Base-by-base conservation (phyloP, 208 protist genomes). In the Acanthamoeba healyi region DNA sequence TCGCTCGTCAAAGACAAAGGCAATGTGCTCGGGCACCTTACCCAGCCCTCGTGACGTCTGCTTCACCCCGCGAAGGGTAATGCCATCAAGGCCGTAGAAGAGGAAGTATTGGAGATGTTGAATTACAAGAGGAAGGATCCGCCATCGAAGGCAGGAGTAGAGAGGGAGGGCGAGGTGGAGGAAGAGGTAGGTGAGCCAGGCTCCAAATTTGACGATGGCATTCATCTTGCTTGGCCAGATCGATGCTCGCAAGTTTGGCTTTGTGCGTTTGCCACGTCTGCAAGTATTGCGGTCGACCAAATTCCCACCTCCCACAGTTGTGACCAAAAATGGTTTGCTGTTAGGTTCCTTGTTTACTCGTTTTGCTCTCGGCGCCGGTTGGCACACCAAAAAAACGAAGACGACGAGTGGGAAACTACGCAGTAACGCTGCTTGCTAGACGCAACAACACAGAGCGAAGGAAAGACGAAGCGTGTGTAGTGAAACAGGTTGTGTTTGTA, bases 11-110 rank as follows among this genome's bases (percentile, higher is more conserved):
- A 81, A 51, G 1, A 81, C 38, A 24, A 81, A 81, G 38, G 40
- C 70, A 29, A 81, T 81, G 70, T 81, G 70, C 32, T 81, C 70
- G 26, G 70, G 70, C 70, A 81, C 70, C 40, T 81, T 81, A 38
- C 70, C 70, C 70, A 81, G 70, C 5, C n/a, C 40, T 12, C 70
- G 70, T 22, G 70, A 40, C 17, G 70, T 49, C 10, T 81, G 70
- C 34, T 51, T 40, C 38, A 81, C 70, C 38, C 70, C 70, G 4
- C 70, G 70, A 0, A 51, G 38, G 38, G 22, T 36, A 38, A 81
- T 81, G 44, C 70, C 70, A n/a, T 81, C 70, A 38, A 49, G 24
- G 36, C 70, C 70, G 38, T 81, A 81, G 38, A 81, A 81, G 70
- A 81, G 70, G 70, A 81, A 81, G 38, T 81, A 81, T 7, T 51